These are phyloP conservation scores for Populus deltoides DNA, from an alignment of 345 rosid genomes.

Conservation along the genomic window DNA sequence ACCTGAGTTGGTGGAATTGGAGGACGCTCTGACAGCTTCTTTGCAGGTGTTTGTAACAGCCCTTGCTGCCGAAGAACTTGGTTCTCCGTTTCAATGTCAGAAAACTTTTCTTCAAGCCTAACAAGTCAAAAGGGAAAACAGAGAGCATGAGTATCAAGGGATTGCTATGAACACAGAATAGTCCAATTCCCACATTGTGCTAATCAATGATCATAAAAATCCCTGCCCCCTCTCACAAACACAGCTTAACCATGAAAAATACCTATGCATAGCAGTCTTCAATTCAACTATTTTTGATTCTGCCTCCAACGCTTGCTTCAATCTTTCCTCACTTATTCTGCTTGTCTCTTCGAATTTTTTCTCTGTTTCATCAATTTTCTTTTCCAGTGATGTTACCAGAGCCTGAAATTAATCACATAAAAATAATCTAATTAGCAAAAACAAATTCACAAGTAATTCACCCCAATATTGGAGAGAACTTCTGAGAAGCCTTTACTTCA, in stretches of 20 bases:
- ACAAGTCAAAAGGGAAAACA: slow-evolving; percentile 17
- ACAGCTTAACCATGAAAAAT: neutral
- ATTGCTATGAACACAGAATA: neutral
- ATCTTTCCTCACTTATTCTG: slow-evolving; percentile 80
- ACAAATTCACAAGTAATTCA: neutral
- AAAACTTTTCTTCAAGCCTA: slow-evolving; percentile 88
- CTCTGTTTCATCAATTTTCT: slow-evolving; percentile 86
- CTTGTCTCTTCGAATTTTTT: slow-evolving; percentile 74
- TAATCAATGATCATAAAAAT: neutral
- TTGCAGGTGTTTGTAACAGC: slow-evolving; percentile 46
- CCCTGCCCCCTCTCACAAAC: too few relatives aligned
- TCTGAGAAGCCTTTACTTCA: slow-evolving; percentile 8
- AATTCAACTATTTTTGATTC: slow-evolving; percentile 76
- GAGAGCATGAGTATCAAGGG: neutral
- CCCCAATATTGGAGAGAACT: slow-evolving; percentile 6
- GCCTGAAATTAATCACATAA: slow-evolving; percentile 49
- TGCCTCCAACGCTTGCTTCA: slow-evolving; percentile 92
- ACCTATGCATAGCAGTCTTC: slow-evolving; percentile 93
- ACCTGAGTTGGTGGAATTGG: slow-evolving; percentile 52
- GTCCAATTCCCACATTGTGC: neutral
- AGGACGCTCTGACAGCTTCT: slow-evolving; percentile 52
- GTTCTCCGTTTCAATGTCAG: slow-evolving; percentile 82
- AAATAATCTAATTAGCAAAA: slow-evolving; percentile 1
- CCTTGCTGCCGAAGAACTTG: slow-evolving; percentile 78
- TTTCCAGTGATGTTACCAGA: slow-evolving; percentile 72